A percentile compares a stretch with the other conserved stretches of the same genome.
These are phyloP conservation scores for Malassezia nana DNA, from an alignment of 1,284 basidiomycete genomes.

Conservation along the genomic window DNA sequence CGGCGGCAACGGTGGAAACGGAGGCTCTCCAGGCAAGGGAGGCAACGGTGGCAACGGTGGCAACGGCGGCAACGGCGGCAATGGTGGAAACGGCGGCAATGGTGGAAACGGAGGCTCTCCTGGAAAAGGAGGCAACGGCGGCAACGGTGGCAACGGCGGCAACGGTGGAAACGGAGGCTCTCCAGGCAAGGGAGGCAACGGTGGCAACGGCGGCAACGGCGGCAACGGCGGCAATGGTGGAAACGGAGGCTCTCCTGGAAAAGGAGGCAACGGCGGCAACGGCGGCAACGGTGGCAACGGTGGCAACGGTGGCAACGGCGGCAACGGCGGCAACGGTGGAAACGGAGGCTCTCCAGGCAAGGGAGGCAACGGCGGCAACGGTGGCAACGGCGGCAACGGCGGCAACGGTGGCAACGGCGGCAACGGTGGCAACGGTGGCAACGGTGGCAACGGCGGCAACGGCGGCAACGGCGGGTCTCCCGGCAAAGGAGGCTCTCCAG, in stretches of 20 bases:
- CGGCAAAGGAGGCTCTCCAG: slow-evolving; percentile 2
- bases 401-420: slow-evolving; percentile 13
- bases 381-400: slow-evolving; percentile 10
- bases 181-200: background rate
- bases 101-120: slow-evolving; percentile 15
- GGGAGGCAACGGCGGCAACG: slow-evolving; percentile 12
- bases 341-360: background rate
- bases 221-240: slow-evolving; percentile 2
- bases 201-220: background rate
- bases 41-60: slow-evolving; percentile 6
- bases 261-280: slow-evolving; percentile 9
- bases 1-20: slow-evolving; percentile 7
- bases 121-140: slow-evolving; percentile 5
- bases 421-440: slow-evolving; percentile 4
- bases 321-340: slow-evolving; percentile 2
- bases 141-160: slow-evolving; percentile 1
- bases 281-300: slow-evolving; percentile 9
- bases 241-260: background rate
- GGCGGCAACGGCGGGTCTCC: background rate
- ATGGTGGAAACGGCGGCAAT: slow-evolving; percentile 6
- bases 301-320: slow-evolving; percentile 1
- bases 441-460: slow-evolving; percentile 7
- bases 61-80: slow-evolving; percentile 11
- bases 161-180: background rate
- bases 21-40: slow-evolving; percentile 11